Base-by-base conservation (phyloP, 2,329 filamentous ascomycete species). In the Pseudocercospora cruenta region DNA sequence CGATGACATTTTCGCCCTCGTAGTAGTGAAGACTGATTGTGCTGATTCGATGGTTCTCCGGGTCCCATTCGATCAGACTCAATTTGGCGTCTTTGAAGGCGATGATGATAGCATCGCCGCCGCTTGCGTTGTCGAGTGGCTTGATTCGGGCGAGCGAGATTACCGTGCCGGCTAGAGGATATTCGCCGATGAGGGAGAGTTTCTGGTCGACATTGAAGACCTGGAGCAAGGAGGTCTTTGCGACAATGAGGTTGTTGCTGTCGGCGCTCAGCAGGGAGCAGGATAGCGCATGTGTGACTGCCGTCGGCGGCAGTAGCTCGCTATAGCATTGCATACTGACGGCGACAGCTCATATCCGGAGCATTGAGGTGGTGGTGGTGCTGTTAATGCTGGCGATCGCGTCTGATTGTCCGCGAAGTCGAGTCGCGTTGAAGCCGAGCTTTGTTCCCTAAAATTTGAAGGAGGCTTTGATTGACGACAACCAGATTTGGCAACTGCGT, bases 21-120 rank as follows among this genome's bases (percentile, higher is more conserved):
- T 98, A 99, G 84, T 94, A 98, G 82, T 99, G 95, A 74, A 99
- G 94, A 60, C 94, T 98, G 69, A 95, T 88, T 61, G 94, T 98
- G 73, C 90, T 89, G 73, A 98, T 89, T 60, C 87, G 87, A 79
- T 91, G 86, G 71, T 88, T 88, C 77, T 91, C 88, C 8, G 92
- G 89, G 77, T 98, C 92, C 95, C 95, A 99, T 81, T 97, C 92
- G 63, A 97, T 85, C 78, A 99, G 84, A 79, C 92, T 96, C 76
- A 98, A 86, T 81, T 97, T 97, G 49, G 95, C 95, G 80, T 97
- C 93, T 75, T 91, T 91, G 80, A 94, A 91, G 0, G 93, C 91
- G 64, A 98, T 79, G 63, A 99, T 82, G 63, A 99, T 84, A 55
- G 91, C 90, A 68, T 97, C 92, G 65, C 92, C 94, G 19, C 92